Percentiles rank a stretch among this genome's conserved stretches.
These are phyloP conservation scores for Trichophyton simii DNA, from an alignment of 2,329 filamentous ascomycete species.

Conservation along the genomic window DNA sequence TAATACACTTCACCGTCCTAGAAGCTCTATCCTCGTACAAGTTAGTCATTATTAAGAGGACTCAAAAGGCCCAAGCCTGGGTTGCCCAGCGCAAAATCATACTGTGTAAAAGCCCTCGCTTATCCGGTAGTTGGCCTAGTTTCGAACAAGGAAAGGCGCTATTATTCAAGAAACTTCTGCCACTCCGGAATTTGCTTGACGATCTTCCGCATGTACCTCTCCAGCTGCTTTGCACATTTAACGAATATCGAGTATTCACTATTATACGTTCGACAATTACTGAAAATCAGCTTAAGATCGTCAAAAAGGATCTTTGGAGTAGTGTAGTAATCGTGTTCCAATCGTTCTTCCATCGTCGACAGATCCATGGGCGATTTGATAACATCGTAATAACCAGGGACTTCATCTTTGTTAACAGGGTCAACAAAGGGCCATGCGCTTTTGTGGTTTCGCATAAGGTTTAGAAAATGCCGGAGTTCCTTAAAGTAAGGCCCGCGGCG, in stretches of 20 bases:
- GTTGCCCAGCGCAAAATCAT: not conserved
- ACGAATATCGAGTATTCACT: conserved; percentile 89
- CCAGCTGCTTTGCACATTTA: conserved; percentile 86
- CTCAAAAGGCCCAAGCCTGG: no score
- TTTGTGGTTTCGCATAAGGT: conserved; percentile 86
- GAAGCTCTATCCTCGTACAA: no score
- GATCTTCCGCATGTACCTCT: conserved; percentile 89
- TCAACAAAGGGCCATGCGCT: conserved; percentile 89
- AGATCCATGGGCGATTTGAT: conserved; percentile 99
- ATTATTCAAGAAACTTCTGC: conserved; percentile 32
- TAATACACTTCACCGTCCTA: no score
- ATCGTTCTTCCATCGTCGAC: conserved; percentile 86
- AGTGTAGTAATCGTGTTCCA: conserved; percentile 87
- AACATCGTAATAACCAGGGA: conserved; percentile 94
- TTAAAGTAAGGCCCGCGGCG: conserved; percentile 95
- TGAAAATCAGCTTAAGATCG: conserved; percentile 79
- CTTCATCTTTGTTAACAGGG: conserved; percentile 89
- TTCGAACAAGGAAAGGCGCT: not conserved
- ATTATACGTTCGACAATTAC: conserved; percentile 94
- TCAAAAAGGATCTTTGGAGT: conserved; percentile 84
- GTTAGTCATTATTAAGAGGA: no score
- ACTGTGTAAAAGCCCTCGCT: not conserved
- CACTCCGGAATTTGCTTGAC: conserved; percentile 88
- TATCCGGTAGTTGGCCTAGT: not conserved
- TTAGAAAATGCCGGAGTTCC: conserved; percentile 79